Conservation (phyloP, 1,284 basidiomycete species). For the Exobasidium rhododendri region DNA sequence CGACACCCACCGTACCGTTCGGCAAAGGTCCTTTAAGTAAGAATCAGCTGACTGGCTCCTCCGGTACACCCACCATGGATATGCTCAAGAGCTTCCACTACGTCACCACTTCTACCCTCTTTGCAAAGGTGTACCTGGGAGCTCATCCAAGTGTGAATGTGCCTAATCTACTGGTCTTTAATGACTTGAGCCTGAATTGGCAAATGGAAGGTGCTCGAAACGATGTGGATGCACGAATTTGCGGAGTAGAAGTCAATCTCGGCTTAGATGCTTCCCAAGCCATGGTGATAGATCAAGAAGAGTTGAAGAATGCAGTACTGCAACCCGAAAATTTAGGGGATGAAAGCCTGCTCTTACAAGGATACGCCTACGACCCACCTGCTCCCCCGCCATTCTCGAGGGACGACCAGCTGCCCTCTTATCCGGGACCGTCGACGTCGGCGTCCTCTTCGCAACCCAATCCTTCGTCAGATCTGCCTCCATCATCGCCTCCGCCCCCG, state of each 20-base stretch:
- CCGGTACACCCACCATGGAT: not conserved
- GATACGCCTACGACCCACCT: not conserved
- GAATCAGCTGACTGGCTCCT: not conserved
- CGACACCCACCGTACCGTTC: not conserved
- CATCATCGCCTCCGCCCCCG: no score
- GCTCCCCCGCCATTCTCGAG: not conserved
- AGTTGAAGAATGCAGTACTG: not conserved
- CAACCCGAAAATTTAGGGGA: not conserved
- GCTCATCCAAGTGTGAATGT: not conserved
- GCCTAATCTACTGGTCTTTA: not conserved
- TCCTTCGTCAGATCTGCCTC: no score
- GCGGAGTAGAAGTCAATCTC: not conserved
- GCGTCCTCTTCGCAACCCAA: not conserved
- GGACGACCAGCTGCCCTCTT: not conserved
- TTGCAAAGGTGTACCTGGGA: not conserved
- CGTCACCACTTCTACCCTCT: slow-evolving; percentile 2
- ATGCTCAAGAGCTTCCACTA: not conserved
- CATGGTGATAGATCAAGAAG: not conserved
- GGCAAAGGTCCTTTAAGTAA: not conserved
- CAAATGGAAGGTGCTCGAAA: not conserved
- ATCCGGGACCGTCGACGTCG: not conserved
- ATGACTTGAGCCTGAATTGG: not conserved
- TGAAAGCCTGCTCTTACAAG: not conserved
- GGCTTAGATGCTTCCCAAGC: not conserved
- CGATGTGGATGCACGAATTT: not conserved